phyloP scores from a whole-genome alignment of 495 filamentous ascomycete species.

The Aspergillus affinis region DNA sequence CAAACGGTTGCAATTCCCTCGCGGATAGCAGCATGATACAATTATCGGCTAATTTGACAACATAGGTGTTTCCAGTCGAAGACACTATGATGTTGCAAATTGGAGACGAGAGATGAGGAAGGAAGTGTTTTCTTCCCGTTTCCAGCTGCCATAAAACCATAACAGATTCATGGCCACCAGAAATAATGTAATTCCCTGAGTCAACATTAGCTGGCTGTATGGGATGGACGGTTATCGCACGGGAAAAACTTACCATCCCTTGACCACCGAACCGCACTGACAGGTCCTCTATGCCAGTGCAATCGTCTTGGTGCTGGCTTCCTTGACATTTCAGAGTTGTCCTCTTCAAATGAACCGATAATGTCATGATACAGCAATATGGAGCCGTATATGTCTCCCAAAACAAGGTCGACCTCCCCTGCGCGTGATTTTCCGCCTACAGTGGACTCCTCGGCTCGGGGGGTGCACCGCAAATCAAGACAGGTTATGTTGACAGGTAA shows the following conservation, averaged over 20 bases:
- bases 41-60: conserved; percentile 83
- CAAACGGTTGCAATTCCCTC: conserved; percentile 76
- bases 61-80: conserved; percentile 73
- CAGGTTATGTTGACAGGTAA: conserved; percentile 35
- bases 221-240: neutral
- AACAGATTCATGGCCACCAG: conserved; percentile 86
- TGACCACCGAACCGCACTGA: conserved; percentile 82
- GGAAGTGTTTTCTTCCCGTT: conserved; percentile 71
- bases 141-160: conserved; percentile 95
- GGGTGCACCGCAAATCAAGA: conserved; percentile 31
- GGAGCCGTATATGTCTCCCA: conserved; percentile 72
- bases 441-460: conserved; percentile 21
- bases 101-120: conserved; percentile 83
- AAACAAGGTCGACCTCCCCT: conserved; percentile 59
- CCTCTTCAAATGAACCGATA: conserved; percentile 50
- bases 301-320: conserved; percentile 46
- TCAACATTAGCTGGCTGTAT: conserved; percentile 12
- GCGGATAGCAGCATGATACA: conserved; percentile 85
- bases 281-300: conserved; percentile 89
- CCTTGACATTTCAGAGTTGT: conserved; percentile 38
- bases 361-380: conserved; percentile 79
- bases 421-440: conserved; percentile 25
- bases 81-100: conserved; percentile 85
- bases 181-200: conserved; percentile 91
- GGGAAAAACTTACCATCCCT: conserved; percentile 67